A percentile compares a stretch with the other conserved stretches of the same genome.
Conservation (phyloP, 1,284 basidiomycete species). For the Polyporus tsugae region DNA sequence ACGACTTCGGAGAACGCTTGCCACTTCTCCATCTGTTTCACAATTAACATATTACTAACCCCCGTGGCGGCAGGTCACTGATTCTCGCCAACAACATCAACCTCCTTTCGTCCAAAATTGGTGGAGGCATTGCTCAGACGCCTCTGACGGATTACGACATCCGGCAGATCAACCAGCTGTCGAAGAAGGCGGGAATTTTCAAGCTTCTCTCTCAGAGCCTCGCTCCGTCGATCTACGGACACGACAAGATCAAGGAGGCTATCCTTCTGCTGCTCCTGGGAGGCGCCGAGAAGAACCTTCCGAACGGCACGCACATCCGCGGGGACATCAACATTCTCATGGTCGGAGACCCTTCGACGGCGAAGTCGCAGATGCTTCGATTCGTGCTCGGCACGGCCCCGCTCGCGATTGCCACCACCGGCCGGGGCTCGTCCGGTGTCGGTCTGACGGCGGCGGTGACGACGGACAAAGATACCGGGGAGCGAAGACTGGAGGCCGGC, state of each 20-base stretch:
- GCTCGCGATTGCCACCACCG: conserved; percentile 97
- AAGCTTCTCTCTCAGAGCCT: conserved; percentile 92
- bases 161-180: conserved; percentile 94
- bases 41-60: conserved; percentile 11
- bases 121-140: conserved; percentile 95
- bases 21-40: not conserved
- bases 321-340: conserved; percentile 99
- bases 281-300: conserved; percentile 97
- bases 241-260: conserved; percentile 96
- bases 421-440: conserved; percentile 96
- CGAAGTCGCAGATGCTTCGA: conserved; percentile 96
- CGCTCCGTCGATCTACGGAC: conserved; percentile 97
- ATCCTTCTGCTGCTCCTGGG: conserved; percentile 93
- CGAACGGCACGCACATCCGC: conserved; percentile 98
- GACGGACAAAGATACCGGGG: conserved; percentile 97
- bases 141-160: conserved; percentile 95
- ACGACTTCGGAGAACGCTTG: not conserved
- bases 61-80: conserved; percentile 70
- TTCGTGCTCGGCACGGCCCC: conserved; percentile 98
- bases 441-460: conserved; percentile 99
- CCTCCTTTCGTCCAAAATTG: conserved; percentile 95
- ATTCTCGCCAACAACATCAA: conserved; percentile 97
- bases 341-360: conserved; percentile 99
- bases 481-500: conserved; percentile 95
- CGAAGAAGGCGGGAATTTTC: conserved; percentile 89